Conservation (phyloP, 2,329 filamentous ascomycete genomes). For the Meredithiella fracta region DNA sequence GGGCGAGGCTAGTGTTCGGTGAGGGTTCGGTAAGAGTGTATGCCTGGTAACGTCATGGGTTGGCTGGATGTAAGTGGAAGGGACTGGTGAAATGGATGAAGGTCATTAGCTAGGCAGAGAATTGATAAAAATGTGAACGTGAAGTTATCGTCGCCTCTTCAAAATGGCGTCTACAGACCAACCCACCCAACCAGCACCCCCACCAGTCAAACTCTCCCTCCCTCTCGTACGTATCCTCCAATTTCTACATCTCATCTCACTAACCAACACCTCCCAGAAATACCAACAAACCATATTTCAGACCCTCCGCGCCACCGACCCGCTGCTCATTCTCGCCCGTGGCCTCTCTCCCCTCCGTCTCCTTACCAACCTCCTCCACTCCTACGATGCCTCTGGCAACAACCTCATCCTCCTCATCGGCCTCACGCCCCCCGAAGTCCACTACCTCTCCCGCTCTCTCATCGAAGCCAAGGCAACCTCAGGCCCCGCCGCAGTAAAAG, state of each 20-base stretch:
- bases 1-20: background rate
- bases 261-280: conserved; percentile 31
- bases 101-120: too few species aligned
- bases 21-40: background rate
- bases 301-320: conserved; percentile 77
- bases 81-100: too few species aligned
- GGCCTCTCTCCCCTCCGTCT: conserved; percentile 84
- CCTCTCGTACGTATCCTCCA: conserved; percentile 39
- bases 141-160: background rate
- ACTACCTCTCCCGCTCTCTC: conserved; percentile 89
- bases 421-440: conserved; percentile 83
- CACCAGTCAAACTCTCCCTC: conserved; percentile 62
- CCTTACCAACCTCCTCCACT: conserved; percentile 89
- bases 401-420: conserved; percentile 81
- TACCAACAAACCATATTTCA: conserved; percentile 95
- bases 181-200: conserved; percentile 17
- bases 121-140: too few species aligned
- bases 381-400: conserved; percentile 89
- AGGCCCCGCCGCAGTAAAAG: conserved; percentile 39
- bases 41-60: background rate
- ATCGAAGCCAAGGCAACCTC: conserved; percentile 91
- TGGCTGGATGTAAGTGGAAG: too few species aligned
- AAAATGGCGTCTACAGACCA: background rate
- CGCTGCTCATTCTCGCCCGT: conserved; percentile 78
- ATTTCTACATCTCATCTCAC: background rate